Base-by-base conservation (phyloP, 2,329 filamentous ascomycete species). In the Aspergillus aculeatinus region DNA sequence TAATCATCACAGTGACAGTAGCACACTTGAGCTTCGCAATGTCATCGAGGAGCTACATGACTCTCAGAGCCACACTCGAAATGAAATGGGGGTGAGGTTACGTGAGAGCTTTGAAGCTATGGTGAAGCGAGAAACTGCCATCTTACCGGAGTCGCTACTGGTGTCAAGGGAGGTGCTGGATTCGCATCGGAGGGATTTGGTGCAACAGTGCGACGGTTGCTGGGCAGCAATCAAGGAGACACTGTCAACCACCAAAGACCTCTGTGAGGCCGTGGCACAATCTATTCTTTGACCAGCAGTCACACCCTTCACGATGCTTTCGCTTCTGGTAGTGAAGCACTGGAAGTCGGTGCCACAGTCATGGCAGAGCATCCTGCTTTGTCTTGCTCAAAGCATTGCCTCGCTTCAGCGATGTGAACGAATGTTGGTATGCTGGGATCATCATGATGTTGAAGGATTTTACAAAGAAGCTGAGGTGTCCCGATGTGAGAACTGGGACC, bases 401-500 rank as follows among this genome's bases (percentile, higher is more conserved):
- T 53, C 56, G 12, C 21, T 63, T 48, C 50, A 57, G 5, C 53
- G 56, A 35, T 57, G 47, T 27, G 48, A 61, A 14, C 51, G 63
- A 16, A 59, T 63, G 39, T n/a, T 60, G 12, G 35, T 12, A 1
- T 59, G 52, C 23, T 59, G 35, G 16, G 50, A 54, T 42, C 50
- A 44, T 6, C 4, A 39, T 10, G 58, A 64, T 50, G 31, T 57
- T 12, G 57, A 60, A 33, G 39, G 57, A 16, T 61, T 64, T 51
- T 60, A 42, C 29, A 62, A 59, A 51, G 62, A 63, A 48, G 53
- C 59, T 10, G 56, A 61, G 35, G 33, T 42, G 14, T n/a, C 19
- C 21, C 7, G 29, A 11, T 5, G 59, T 35, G 27, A 59, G 11
- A 47, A 50, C 4, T 62, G 60, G 53, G 47, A 63, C 1, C 6